Evolutionary conservation across 352 stramenopile genomes (phyloP), one percentile per base, ranked within the genome.

Genomic region (Phytopythium oedochilum): DNA sequence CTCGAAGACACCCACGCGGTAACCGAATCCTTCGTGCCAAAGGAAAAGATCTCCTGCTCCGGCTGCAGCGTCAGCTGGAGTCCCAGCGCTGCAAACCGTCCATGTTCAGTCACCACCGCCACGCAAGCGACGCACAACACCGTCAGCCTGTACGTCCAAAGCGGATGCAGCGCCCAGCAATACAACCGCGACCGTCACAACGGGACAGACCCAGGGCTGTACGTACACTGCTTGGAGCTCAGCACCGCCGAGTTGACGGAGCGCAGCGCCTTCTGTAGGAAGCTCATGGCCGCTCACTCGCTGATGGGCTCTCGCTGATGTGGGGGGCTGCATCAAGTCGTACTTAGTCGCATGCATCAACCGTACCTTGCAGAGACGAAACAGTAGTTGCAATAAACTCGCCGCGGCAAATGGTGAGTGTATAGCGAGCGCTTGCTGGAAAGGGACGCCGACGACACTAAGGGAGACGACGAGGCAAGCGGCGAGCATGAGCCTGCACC

Each of bases 401-500:
- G n/a, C n/a, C n/a, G n/a, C n/a, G n/a, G n/a, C n/a, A n/a, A n/a
- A n/a, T n/a, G n/a, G n/a, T n/a, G n/a, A n/a, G n/a, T n/a, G n/a
- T n/a, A n/a, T n/a, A n/a, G n/a, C n/a, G n/a, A n/a, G n/a, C n/a
- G n/a, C n/a, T n/a, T n/a, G n/a, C n/a, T n/a, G n/a, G n/a, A n/a
- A n/a, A n/a, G n/a, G n/a, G n/a, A n/a, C n/a, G n/a, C n/a, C n/a
- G n/a, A n/a, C n/a, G n/a, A n/a, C n/a, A n/a, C n/a, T n/a, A n/a
- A n/a, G n/a, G n/a, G n/a, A n/a, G n/a, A n/a, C n/a, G n/a, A n/a
- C n/a, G n/a, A n/a, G n/a, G n/a, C n/a, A n/a, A n/a, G n/a, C n/a
- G n/a, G n/a, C n/a, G n/a, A 61, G 44, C 26, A 94, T 94, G 84
- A 93, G 82, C 61, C 80, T 95, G 51, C 78, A 93, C 59, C 56